Percentiles rank a stretch among this genome's conserved stretches.
phyloP scores from a whole-genome alignment of 805 yeast genomes.

The Ogataea neopini region DNA sequence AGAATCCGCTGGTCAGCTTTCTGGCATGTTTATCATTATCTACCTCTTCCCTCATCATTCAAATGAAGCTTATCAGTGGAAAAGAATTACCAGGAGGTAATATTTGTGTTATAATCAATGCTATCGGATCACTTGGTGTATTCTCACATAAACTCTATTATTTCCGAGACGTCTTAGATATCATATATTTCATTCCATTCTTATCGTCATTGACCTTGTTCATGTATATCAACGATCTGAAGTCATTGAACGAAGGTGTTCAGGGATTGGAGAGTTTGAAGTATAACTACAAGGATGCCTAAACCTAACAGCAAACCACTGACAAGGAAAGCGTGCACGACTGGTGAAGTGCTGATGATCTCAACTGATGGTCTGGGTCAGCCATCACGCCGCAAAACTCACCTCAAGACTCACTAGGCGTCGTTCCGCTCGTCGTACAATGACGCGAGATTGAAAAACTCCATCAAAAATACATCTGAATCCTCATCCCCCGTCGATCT shows the following conservation, averaged over 20 bases:
- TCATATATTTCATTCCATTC: conserved; percentile 30
- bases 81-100: conserved; percentile 9
- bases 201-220: conserved; percentile 22
- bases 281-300: conserved; percentile 36
- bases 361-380: too few species aligned
- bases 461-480: conserved; percentile 14
- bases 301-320: too few species aligned
- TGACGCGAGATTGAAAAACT: conserved; percentile 19
- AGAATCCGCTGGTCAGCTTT: conserved; percentile 28
- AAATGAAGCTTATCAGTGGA: conserved; percentile 19
- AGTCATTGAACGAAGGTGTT: conserved; percentile 22
- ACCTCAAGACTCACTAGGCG: too few species aligned
- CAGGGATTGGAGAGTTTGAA: conserved; percentile 24
- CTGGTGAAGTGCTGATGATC: too few species aligned
- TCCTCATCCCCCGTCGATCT: conserved; percentile 9
- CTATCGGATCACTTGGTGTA: conserved; percentile 11
- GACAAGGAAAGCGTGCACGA: too few species aligned
- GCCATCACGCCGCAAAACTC: too few species aligned
- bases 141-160: conserved; percentile 12
- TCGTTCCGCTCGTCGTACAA: too few species aligned
- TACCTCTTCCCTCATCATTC: conserved; percentile 21
- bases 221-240: conserved; percentile 21
- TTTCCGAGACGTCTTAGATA: conserved; percentile 18
- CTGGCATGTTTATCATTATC: conserved; percentile 27
- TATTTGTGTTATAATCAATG: neutral